A percentile compares a stretch with the other conserved stretches of the same genome.
Evolutionary conservation across 305 asterid species (phyloP).

Genomic region (Solanum hybrid): DNA sequence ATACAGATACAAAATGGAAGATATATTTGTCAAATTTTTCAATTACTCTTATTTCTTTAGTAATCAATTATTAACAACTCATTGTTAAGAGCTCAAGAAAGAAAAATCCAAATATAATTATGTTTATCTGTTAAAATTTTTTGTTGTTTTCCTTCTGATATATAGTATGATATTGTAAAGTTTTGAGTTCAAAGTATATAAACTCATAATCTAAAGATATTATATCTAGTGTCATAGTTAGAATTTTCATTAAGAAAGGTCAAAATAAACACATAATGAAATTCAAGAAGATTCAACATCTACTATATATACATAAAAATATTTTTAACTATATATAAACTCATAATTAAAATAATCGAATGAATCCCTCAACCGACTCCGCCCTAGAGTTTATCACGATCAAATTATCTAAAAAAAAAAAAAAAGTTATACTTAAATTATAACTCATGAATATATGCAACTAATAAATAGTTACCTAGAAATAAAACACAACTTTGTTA

Average conservation of each 20-base stretch:
- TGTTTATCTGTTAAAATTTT: neutral
- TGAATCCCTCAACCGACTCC: neutral
- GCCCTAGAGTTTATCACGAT: neutral
- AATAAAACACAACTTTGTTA: neutral
- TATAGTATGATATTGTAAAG: neutral
- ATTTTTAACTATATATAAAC: neutral
- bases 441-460: neutral
- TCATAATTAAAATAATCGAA: neutral
- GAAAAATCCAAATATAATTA: neutral
- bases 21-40: neutral
- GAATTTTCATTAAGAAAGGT: too few species aligned
- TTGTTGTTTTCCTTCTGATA: neutral
- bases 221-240: neutral
- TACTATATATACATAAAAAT: too few species aligned
- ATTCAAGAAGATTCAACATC: accelerated
- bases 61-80: neutral
- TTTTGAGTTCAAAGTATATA: neutral
- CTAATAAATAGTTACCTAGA: neutral
- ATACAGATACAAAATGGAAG: neutral
- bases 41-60: neutral
- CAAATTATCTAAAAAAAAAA: neutral
- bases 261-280: neutral
- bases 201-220: neutral
- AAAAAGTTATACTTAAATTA: neutral
- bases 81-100: neutral